A percentile compares a stretch with the other conserved stretches of the same genome.
phyloP scores from a whole-genome alignment of 305 asterid species.

The Fraxinus nigra region DNA sequence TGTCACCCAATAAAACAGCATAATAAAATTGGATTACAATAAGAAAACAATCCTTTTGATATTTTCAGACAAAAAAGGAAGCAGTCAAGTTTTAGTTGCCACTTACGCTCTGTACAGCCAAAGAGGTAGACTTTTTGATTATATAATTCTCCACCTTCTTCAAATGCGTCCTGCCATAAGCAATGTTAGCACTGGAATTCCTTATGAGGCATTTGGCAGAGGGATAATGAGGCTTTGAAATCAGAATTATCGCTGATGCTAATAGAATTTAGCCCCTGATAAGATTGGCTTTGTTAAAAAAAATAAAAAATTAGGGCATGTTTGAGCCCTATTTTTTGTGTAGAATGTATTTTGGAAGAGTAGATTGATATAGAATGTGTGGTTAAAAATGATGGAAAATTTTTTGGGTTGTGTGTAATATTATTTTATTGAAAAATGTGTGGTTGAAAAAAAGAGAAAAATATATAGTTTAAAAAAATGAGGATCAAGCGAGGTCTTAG shows the following conservation, averaged over 20 bases:
- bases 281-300: not conserved
- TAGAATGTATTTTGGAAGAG: too few species aligned
- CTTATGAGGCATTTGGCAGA: not conserved
- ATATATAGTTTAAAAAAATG: too few species aligned
- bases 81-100: conserved; percentile 1
- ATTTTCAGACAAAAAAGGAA: not conserved
- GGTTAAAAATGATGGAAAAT: too few species aligned
- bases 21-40: not conserved
- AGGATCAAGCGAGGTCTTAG: too few species aligned
- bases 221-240: not conserved
- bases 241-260: not conserved
- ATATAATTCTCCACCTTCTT: conserved; percentile 76
- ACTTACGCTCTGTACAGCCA: conserved; percentile 92
- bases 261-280: not conserved
- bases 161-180: conserved; percentile 69
- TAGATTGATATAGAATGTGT: too few species aligned
- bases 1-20: not conserved
- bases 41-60: not conserved
- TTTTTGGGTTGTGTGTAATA: too few species aligned
- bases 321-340: not conserved
- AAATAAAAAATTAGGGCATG: too few species aligned
- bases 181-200: conserved; percentile 26
- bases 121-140: conserved; percentile 76
- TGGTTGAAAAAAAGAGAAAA: too few species aligned
- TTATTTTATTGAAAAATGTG: too few species aligned